phyloP scores from a whole-genome alignment of 768 basidiomycete genomes.

The Favolaschia claudopus region DNA sequence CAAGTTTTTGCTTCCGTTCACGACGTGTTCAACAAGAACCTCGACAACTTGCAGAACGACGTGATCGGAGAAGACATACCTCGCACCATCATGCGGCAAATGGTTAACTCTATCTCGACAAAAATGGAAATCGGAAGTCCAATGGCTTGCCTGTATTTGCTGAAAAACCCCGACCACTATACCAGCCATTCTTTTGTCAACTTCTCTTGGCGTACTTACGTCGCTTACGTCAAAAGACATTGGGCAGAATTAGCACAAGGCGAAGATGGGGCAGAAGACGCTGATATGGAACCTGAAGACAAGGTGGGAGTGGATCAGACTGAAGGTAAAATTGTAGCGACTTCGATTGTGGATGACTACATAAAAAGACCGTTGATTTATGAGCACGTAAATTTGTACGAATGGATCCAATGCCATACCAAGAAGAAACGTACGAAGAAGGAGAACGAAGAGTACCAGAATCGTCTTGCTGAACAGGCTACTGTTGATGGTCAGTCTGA shows the following conservation, averaged over 20 bases:
- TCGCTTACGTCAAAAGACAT: not conserved
- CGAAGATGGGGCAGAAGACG: too few species aligned
- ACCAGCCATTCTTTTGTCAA: not conserved
- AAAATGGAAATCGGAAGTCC: too few species aligned
- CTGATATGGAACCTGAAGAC: not conserved
- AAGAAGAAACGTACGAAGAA: not conserved
- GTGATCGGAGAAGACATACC: conserved; percentile 21
- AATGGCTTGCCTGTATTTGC: too few species aligned
- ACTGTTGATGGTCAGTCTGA: too few species aligned
- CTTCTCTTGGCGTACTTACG: not conserved
- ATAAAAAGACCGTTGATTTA: not conserved
- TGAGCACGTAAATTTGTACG: not conserved
- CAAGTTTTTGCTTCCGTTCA: not conserved
- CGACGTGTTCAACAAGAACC: conserved; percentile 21
- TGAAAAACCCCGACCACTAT: not conserved
- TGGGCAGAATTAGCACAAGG: too few species aligned
- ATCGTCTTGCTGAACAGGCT: too few species aligned
- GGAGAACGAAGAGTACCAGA: not conserved
- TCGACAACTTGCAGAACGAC: conserved; percentile 6
- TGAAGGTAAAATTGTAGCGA: not conserved
- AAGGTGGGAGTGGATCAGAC: not conserved
- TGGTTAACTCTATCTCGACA: not conserved
- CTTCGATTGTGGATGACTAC: not conserved
- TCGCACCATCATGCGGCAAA: not conserved
- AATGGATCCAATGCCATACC: not conserved